phyloP scores from a whole-genome alignment of 345 rosid species.

The Eucalyptus victrix region DNA sequence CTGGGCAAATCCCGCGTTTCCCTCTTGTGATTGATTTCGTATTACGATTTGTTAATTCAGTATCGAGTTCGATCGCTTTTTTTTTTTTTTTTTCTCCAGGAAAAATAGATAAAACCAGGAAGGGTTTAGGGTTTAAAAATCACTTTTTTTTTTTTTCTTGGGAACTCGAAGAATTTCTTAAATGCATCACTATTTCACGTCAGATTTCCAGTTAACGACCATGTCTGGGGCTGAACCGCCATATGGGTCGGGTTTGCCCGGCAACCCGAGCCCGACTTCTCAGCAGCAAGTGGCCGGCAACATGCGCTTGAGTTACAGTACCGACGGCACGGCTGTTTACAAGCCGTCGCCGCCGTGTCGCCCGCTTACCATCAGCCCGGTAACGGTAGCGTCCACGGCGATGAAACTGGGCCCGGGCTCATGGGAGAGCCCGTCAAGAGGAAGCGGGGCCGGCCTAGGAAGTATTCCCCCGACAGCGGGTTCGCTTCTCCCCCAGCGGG shows the following conservation, averaged over 20 bases:
- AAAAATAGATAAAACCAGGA: background rate
- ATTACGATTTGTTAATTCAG: background rate
- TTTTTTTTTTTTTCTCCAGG: background rate
- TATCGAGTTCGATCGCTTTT: background rate
- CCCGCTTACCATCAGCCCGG: background rate
- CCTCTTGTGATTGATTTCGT: background rate
- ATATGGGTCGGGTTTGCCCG: background rate
- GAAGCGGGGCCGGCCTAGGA: constrained; percentile 71
- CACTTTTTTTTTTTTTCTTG: background rate
- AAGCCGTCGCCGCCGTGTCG: background rate
- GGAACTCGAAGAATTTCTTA: background rate
- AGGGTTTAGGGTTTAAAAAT: background rate
- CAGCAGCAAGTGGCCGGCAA: background rate
- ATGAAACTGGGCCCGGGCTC: background rate
- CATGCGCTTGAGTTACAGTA: background rate
- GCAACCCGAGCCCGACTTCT: background rate
- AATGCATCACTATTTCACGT: background rate
- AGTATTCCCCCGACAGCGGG: constrained; percentile 46
- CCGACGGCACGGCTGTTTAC: constrained; percentile 1
- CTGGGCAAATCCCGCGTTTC: background rate
- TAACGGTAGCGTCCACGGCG: background rate
- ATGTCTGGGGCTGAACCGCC: background rate
- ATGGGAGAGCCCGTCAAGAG: constrained; percentile 22
- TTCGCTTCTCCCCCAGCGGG: background rate
- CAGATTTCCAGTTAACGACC: background rate